Conservation (phyloP, 1,139 yeast species). For the Blastobotrys raffinosifermentans region DNA sequence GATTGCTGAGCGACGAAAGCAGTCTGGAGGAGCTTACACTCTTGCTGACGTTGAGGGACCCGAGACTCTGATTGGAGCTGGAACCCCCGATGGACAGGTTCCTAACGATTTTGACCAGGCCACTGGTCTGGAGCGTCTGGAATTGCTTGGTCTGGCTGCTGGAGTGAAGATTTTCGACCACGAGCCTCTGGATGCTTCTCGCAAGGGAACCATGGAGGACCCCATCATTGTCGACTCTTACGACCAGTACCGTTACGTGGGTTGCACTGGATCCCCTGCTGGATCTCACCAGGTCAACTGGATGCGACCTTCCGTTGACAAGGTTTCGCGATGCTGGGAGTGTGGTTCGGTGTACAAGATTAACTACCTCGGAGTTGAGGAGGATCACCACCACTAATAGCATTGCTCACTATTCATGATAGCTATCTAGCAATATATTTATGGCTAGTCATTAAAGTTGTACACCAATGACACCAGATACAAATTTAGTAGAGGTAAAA, state of each 20-base stretch:
- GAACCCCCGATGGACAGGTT: constrained; percentile 76
- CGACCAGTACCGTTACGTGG: constrained; percentile 91
- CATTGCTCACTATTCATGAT: too few relatives aligned
- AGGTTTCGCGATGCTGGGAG: constrained; percentile 97
- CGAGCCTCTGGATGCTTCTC: constrained; percentile 80
- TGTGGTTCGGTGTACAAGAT: constrained; percentile 94
- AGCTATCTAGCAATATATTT: too few relatives aligned
- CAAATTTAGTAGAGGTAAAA: too few relatives aligned
- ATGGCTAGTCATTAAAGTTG: too few relatives aligned
- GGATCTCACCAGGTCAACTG: constrained; percentile 88
- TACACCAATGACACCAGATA: too few relatives aligned
- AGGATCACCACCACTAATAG: constrained; percentile 30
- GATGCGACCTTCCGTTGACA: constrained; percentile 82
- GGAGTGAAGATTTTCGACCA: constrained; percentile 95
- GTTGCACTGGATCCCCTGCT: constrained; percentile 95
- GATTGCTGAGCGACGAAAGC: constrained; percentile 4
- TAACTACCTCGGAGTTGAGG: constrained; percentile 79
- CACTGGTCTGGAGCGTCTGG: constrained; percentile 97
- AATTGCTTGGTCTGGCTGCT: constrained; percentile 87
- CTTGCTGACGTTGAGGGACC: constrained; percentile 78
- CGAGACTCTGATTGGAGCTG: constrained; percentile 80
- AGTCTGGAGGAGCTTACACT: constrained; percentile 46
- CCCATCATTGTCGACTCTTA: constrained; percentile 89
- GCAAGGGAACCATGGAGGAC: constrained; percentile 81
- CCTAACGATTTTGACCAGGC: constrained; percentile 96